These are phyloP conservation scores for Cercospora brassicicola DNA, from an alignment of 2,329 filamentous ascomycete species.

Conservation along the genomic window DNA sequence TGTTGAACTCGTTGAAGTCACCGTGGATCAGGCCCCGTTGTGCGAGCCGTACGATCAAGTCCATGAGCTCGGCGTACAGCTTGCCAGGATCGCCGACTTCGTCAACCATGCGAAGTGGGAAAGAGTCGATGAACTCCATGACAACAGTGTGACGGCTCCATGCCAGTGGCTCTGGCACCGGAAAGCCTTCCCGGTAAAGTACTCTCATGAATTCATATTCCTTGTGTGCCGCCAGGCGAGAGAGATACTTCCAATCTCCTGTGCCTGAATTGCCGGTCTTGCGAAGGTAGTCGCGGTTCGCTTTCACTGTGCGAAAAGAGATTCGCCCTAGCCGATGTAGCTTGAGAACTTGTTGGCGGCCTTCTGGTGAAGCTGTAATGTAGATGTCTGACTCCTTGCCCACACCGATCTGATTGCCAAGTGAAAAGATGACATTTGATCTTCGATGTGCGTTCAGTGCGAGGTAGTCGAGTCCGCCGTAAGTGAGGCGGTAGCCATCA, in stretches of 20 bases:
- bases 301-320: constrained; percentile 93
- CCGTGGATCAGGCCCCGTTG: constrained; percentile 90
- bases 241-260: constrained; percentile 98
- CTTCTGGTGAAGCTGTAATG: constrained; percentile 79
- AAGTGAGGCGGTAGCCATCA: constrained; percentile 94
- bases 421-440: constrained; percentile 78
- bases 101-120: constrained; percentile 85
- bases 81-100: constrained; percentile 76
- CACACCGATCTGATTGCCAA: constrained; percentile 91
- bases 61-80: constrained; percentile 90
- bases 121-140: constrained; percentile 91
- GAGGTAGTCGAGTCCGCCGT: constrained; percentile 96
- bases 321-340: constrained; percentile 94
- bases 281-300: constrained; percentile 91
- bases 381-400: constrained; percentile 98
- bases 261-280: constrained; percentile 60
- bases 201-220: constrained; percentile 94
- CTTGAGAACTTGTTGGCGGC: constrained; percentile 81
- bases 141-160: constrained; percentile 95
- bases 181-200: constrained; percentile 78
- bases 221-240: constrained; percentile 84
- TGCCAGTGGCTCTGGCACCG: constrained; percentile 81
- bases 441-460: constrained; percentile 86
- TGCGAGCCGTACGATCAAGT: constrained; percentile 79
- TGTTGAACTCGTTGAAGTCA: constrained; percentile 99